Evolutionary conservation across 179 eudicot species (phyloP).

Genomic region (Pouteria campechiana): DNA sequence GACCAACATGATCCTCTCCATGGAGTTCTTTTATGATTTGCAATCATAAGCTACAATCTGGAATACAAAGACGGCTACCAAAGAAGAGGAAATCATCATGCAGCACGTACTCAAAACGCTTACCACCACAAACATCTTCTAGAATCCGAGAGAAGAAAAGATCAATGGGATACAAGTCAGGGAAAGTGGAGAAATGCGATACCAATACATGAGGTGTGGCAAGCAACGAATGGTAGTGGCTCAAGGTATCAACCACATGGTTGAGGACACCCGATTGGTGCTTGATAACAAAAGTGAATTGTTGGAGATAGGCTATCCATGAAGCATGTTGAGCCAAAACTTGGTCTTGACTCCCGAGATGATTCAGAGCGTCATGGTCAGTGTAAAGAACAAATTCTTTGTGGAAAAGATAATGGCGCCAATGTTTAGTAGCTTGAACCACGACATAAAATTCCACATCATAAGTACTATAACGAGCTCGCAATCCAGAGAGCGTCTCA

Average conservation of each 20-base stretch:
- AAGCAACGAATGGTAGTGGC: background rate
- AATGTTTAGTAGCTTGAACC: background rate
- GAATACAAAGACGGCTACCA: background rate
- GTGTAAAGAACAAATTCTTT: background rate
- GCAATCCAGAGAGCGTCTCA: background rate
- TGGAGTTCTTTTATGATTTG: background rate
- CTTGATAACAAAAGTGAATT: background rate
- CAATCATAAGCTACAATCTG: background rate
- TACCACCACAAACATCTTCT: background rate
- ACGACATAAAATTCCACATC: background rate
- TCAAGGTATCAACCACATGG: background rate
- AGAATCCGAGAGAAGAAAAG: background rate
- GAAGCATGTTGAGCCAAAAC: background rate
- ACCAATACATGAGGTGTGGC: background rate
- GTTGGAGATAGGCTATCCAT: background rate
- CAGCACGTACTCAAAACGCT: background rate
- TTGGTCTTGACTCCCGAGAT: background rate
- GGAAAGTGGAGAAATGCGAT: background rate
- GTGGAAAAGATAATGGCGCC: background rate
- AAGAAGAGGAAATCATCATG: background rate
- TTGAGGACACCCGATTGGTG: background rate
- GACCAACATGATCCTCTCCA: background rate
- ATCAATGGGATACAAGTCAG: background rate
- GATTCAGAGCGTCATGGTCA: slow-evolving; percentile 2
- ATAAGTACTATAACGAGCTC: background rate